A percentile compares a stretch with the other conserved stretches of the same genome.
Conservation (phyloP, 2,329 filamentous ascomycete genomes). For the Exophiala sp. region DNA sequence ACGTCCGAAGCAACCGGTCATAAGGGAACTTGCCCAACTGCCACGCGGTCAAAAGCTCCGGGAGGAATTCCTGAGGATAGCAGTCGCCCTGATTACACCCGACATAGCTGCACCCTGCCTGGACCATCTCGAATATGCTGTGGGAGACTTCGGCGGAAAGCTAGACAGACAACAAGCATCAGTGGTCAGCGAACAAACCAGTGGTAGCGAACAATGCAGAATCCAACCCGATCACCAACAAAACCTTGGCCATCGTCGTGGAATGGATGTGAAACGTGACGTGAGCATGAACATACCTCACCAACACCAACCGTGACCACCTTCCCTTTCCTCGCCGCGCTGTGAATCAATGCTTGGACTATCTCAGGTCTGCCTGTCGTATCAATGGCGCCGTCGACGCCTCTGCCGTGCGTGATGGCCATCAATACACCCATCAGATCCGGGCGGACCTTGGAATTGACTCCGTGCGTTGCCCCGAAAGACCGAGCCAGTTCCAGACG, state of each 20-base stretch:
- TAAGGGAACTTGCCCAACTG: slow-evolving; percentile 43
- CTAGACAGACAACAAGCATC: neutral
- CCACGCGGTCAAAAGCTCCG: slow-evolving; percentile 20
- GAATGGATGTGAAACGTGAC: too few species aligned
- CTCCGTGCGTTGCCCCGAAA: slow-evolving; percentile 42
- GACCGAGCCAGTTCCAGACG: slow-evolving; percentile 41
- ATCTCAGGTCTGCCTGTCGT: slow-evolving; percentile 23
- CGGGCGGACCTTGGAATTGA: slow-evolving; percentile 33
- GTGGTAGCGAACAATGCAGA: too few species aligned
- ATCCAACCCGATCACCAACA: too few species aligned
- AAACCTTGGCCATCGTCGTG: too few species aligned
- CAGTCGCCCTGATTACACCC: slow-evolving; percentile 27
- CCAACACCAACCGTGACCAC: slow-evolving; percentile 27
- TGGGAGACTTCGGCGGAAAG: slow-evolving; percentile 21
- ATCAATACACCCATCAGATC: slow-evolving; percentile 32
- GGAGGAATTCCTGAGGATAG: slow-evolving; percentile 27
- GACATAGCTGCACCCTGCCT: slow-evolving; percentile 24
- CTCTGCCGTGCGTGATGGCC: slow-evolving; percentile 27
- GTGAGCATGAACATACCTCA: slow-evolving; percentile 13
- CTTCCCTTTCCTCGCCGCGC: slow-evolving; percentile 26
- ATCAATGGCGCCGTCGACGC: slow-evolving; percentile 27
- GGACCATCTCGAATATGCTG: slow-evolving; percentile 27
- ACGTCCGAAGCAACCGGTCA: slow-evolving; percentile 43
- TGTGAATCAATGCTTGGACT: slow-evolving; percentile 24
- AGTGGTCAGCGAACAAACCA: slow-evolving; percentile 4